A percentile compares a stretch with the other conserved stretches of the same genome.
phyloP scores from a whole-genome alignment of 768 basidiomycete species.

The Candolleomyces aberdarensis region DNA sequence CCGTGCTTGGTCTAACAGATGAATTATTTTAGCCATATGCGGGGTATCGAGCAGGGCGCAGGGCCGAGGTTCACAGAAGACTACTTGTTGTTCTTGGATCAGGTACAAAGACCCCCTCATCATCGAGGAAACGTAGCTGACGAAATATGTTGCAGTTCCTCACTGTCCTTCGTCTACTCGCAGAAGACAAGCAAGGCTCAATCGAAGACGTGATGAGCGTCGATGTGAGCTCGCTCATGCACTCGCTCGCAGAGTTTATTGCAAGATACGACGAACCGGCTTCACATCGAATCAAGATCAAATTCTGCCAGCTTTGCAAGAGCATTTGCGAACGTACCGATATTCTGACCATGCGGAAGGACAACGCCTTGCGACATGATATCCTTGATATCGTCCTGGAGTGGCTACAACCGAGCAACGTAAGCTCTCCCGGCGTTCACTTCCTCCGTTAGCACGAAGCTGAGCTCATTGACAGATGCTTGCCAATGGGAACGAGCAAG shows the following conservation, averaged over 20 bases:
- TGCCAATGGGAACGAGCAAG: constrained; percentile 25
- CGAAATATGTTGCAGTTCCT: constrained; percentile 50
- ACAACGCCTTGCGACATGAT: constrained; percentile 60
- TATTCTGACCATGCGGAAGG: constrained; percentile 61
- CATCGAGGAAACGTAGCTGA: background rate
- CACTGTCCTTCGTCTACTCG: constrained; percentile 68
- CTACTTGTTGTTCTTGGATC: constrained; percentile 63
- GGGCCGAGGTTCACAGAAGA: constrained; percentile 40
- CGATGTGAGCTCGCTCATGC: constrained; percentile 59
- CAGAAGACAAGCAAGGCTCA: constrained; percentile 64
- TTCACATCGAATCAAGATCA: constrained; percentile 65
- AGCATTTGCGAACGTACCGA: constrained; percentile 62
- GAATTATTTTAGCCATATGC: constrained; percentile 41
- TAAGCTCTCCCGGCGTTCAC: constrained; percentile 27
- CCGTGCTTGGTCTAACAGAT: constrained; percentile 1
- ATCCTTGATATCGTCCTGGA: constrained; percentile 76
- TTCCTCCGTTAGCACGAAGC: background rate
- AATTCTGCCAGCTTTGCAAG: constrained; percentile 73
- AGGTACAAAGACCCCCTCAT: constrained; percentile 39
- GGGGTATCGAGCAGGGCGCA: constrained; percentile 46
- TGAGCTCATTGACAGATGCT: background rate
- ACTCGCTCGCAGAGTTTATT: constrained; percentile 62
- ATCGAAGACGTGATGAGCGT: constrained; percentile 60
- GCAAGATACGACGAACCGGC: constrained; percentile 53
- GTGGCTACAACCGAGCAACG: constrained; percentile 63